These are phyloP conservation scores for Ophiostoma sp. DNA, from an alignment of 2,329 filamentous ascomycete genomes.

Conservation along the genomic window DNA sequence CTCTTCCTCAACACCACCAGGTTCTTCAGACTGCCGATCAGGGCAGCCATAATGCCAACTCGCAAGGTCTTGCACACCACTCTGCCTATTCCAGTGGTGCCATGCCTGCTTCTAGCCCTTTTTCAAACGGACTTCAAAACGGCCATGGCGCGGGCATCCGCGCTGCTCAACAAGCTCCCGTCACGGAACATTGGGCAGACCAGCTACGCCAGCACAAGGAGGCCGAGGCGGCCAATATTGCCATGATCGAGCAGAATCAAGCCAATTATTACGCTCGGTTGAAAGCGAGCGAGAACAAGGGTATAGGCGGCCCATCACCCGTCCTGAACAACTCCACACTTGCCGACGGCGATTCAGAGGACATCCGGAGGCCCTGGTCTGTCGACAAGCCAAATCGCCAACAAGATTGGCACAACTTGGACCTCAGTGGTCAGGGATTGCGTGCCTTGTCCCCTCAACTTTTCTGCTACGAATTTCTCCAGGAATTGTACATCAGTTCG, in stretches of 20 bases:
- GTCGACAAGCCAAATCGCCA: slow-evolving; percentile 66
- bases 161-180: slow-evolving; percentile 45
- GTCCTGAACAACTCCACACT: slow-evolving; percentile 50
- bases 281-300: slow-evolving; percentile 69
- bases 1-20: slow-evolving; percentile 65
- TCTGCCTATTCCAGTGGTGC: slow-evolving; percentile 57
- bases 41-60: slow-evolving; percentile 54
- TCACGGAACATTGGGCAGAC: slow-evolving; percentile 78
- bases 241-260: slow-evolving; percentile 66
- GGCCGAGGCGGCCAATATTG: slow-evolving; percentile 69
- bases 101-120: slow-evolving; percentile 34
- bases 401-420: slow-evolving; percentile 89
- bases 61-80: slow-evolving; percentile 58
- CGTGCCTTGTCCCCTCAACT: slow-evolving; percentile 76
- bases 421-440: slow-evolving; percentile 94
- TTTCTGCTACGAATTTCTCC: slow-evolving; percentile 86
- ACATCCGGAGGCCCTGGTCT: slow-evolving; percentile 60
- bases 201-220: slow-evolving; percentile 81
- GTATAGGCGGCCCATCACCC: slow-evolving; percentile 57
- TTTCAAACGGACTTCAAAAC: slow-evolving; percentile 45
- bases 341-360: slow-evolving; percentile 56
- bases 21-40: slow-evolving; percentile 58
- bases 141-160: slow-evolving; percentile 41
- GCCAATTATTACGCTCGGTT: slow-evolving; percentile 71
- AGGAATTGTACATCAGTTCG: slow-evolving; percentile 88